Evolutionary conservation across 441 rosid genomes (phyloP), one percentile per base, ranked within the genome.

Genomic region (Theobroma grandiflorum): DNA sequence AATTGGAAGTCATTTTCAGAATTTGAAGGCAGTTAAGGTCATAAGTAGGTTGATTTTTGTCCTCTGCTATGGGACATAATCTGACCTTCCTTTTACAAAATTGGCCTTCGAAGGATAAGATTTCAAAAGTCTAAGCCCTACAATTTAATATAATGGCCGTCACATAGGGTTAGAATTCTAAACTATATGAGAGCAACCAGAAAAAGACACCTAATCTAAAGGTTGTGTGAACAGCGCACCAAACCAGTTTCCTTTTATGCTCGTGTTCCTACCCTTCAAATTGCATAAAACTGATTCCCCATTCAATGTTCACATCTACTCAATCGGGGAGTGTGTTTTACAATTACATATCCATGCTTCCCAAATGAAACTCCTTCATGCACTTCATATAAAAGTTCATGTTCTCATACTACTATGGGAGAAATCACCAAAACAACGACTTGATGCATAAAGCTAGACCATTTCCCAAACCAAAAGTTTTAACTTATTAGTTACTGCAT

Each of bases 21-120:
- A 72, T 16, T 50, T 50, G 2, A 71, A 72, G 45, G 75, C 75
- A 50, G 62, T 50, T 72, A 72, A 33, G 58, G 58, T 70, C 58
- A 31, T 49, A 50, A 33, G 62, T 71, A 9, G 61, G 75, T 72
- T 72, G 45, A 35, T 16, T 49, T 72, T 72, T 50, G 62, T 52
- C 75, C 35, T 72, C 75, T 33, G 16, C 61, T 35, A 18, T 33
- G 75, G 75, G 75, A 52, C 75, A 52, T 16, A 72, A 38, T 33
- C n/a, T 52, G 45, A 71, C 58, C 40, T 70, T 26, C 74, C 58
- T 11, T 47, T 69, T 3, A 31, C 15, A 8, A 33, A 31, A 49
- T 2, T 71, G 62, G 75, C 11, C 45, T 0, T 50, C 33, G 50
- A 26, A 33, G 45, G 75, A 52, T 35, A 50, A 15, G 61, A 52